Evolutionary conservation across 2,329 filamentous ascomycete genomes (phyloP), one percentile per base, ranked within the genome.

Genomic region (Nakataea oryzae): DNA sequence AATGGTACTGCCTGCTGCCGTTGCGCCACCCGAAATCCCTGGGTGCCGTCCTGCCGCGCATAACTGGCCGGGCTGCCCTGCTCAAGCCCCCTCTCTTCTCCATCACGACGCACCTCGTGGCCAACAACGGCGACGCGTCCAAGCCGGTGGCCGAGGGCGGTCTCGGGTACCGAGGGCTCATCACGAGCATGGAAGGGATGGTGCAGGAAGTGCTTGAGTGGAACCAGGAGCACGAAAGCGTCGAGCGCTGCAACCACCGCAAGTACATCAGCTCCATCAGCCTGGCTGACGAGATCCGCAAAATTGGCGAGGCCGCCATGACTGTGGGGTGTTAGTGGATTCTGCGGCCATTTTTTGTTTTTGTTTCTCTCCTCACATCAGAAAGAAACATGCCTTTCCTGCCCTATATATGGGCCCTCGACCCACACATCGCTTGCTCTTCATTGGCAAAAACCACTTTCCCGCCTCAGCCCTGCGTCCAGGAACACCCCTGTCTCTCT

Each of bases 111-210:
- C 75, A 78, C 59, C 66, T 78, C 2, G 68, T 76, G 6, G 75
- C 70, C 4, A 70, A 67, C 2, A 73, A 77, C 62, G 69, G 69
- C 0, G 71, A 71, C 5, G 67, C 67, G 0, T 65, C 70, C 21
- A 70, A 67, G 63, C 67, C 74, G 0, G 69, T 76, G 0, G 59
- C 63, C 1, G 66, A 72, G 5, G 76, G 76, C 12, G 76, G 75
- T 0, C 65, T 79, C 21, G 76, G 74, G 0, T 78, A 76, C 63
- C 63, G 62, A 0, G 76, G 75, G 0, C 67, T 76, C 1, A 11
- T 75, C 12, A 75, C 71, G 0, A 78, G 75, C 13, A 67, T 75
- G 0, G 74, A 78, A 28, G 76, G 76, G 1, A 72, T 78, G 69
- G 66, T 68, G n/a, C 67, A 72, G 59, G 70, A 78, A 66, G 65